Evolutionary conservation across 1,284 basidiomycete species (phyloP).

Genomic region (Irpex sp.): DNA sequence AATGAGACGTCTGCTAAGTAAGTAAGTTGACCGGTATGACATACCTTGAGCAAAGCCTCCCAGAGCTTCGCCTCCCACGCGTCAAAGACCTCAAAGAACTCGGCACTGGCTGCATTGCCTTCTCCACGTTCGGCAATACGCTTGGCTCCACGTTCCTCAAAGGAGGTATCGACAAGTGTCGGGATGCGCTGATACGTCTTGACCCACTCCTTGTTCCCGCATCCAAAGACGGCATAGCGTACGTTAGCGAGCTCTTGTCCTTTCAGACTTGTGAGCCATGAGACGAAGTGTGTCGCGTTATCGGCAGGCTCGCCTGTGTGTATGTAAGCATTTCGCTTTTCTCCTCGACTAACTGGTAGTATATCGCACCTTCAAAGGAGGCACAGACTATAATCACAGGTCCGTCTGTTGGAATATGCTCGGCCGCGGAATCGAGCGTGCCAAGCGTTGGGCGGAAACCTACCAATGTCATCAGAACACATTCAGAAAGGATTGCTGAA

Average conservation of each 20-base stretch:
- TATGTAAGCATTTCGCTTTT: too few species aligned
- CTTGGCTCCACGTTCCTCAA: constrained; percentile 36
- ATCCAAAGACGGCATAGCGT: constrained; percentile 47
- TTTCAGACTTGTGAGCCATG: constrained; percentile 33
- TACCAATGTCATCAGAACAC: constrained; percentile 11
- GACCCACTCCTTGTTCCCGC: constrained; percentile 53
- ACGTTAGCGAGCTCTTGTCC: constrained; percentile 31
- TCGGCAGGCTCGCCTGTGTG: constrained; percentile 35
- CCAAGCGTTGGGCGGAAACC: constrained; percentile 39
- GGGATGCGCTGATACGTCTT: constrained; percentile 50
- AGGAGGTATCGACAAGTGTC: constrained; percentile 35
- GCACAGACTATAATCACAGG: constrained; percentile 47
- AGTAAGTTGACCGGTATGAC: background rate
- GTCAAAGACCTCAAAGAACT: constrained; percentile 47
- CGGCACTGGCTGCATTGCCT: constrained; percentile 39
- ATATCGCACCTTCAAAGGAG: constrained; percentile 39
- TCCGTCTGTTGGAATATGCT: constrained; percentile 39
- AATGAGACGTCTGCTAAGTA: background rate
- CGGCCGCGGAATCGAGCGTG: constrained; percentile 39
- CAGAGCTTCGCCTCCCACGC: constrained; percentile 42
- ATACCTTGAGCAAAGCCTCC: constrained; percentile 33
- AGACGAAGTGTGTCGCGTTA: constrained; percentile 43
- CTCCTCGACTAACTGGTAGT: too few species aligned
- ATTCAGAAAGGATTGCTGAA: background rate
- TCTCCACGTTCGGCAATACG: constrained; percentile 38